Percentiles rank a stretch among this genome's conserved stretches.
phyloP scores from a whole-genome alignment of 352 stramenopile species.

The Albugo laibachii region DNA sequence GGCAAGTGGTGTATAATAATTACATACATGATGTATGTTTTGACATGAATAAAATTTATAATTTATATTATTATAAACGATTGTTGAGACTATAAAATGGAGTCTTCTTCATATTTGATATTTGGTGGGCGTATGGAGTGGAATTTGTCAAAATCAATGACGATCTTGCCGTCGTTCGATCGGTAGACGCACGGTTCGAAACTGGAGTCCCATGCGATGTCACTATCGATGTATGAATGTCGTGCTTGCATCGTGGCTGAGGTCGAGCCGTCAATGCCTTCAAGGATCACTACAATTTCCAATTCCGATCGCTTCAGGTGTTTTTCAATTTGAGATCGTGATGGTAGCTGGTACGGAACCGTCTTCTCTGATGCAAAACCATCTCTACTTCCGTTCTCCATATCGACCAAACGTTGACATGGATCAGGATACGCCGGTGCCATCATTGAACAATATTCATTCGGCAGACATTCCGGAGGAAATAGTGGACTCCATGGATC shows the following conservation, averaged over 20 bases:
- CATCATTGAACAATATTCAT: slow-evolving; percentile 24
- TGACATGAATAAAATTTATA: no score
- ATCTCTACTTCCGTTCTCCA: slow-evolving; percentile 74
- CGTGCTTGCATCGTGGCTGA: slow-evolving; percentile 77
- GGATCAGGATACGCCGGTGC: slow-evolving; percentile 46
- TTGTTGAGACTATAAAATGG: no score
- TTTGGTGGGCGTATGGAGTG: slow-evolving; percentile 9
- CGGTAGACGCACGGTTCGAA: slow-evolving; percentile 62
- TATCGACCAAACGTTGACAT: slow-evolving; percentile 44
- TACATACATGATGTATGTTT: no score
- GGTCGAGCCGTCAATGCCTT: slow-evolving; percentile 69
- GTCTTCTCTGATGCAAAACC: slow-evolving; percentile 9
- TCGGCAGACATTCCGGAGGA: slow-evolving; percentile 47
- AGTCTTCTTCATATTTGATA: no score
- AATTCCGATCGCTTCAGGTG: slow-evolving; percentile 46
- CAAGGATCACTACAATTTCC: slow-evolving; percentile 62
- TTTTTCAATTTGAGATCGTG: slow-evolving; percentile 42
- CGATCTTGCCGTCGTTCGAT: slow-evolving; percentile 17
- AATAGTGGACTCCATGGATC: slow-evolving; percentile 72
- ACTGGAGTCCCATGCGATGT: slow-evolving; percentile 61
- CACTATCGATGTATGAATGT: slow-evolving; percentile 14
- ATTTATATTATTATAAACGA: no score
- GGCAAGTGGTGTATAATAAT: no score
- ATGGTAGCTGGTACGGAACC: slow-evolving; percentile 33
- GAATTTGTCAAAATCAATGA: slow-evolving; percentile 74